These are phyloP conservation scores for Thecaphora frezii DNA, from an alignment of 1,284 basidiomycete genomes.

Conservation along the genomic window DNA sequence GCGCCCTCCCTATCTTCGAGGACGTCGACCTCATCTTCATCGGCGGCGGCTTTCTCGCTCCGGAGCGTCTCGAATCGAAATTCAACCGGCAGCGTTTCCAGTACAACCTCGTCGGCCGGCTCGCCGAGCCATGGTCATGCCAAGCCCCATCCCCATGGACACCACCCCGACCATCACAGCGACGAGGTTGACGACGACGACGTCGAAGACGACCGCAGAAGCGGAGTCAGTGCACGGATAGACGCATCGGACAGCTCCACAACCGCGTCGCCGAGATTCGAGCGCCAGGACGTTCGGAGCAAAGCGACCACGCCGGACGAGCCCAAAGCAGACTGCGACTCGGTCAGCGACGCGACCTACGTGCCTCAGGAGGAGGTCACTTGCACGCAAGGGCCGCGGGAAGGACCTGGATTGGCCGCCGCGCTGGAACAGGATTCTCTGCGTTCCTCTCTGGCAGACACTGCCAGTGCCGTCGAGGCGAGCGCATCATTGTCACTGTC, in stretches of 20 bases:
- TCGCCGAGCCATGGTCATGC: slow-evolving; percentile 6
- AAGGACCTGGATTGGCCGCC: no score
- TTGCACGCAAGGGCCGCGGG: no score
- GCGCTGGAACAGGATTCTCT: no score
- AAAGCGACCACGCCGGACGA: not conserved
- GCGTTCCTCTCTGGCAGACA: no score
- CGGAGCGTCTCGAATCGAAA: slow-evolving; percentile 42
- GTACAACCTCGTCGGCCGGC: slow-evolving; percentile 21
- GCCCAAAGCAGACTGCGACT: not conserved
- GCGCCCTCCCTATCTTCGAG: slow-evolving; percentile 23
- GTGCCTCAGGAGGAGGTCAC: no score
- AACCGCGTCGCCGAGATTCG: not conserved
- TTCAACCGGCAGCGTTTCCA: slow-evolving; percentile 38
- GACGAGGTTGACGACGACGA: no score
- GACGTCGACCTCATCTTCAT: slow-evolving; percentile 32
- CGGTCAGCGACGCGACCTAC: not conserved
- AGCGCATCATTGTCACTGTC: no score
- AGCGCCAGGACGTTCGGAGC: not conserved
- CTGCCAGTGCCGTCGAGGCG: no score
- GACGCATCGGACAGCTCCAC: not conserved
- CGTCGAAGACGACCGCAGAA: no score
- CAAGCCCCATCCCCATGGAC: no score
- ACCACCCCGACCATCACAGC: no score
- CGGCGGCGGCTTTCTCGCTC: slow-evolving; percentile 41
- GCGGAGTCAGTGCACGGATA: not conserved